These are phyloP conservation scores for Russula griseocarnosa DNA, from an alignment of 768 basidiomycete species.

Conservation along the genomic window DNA sequence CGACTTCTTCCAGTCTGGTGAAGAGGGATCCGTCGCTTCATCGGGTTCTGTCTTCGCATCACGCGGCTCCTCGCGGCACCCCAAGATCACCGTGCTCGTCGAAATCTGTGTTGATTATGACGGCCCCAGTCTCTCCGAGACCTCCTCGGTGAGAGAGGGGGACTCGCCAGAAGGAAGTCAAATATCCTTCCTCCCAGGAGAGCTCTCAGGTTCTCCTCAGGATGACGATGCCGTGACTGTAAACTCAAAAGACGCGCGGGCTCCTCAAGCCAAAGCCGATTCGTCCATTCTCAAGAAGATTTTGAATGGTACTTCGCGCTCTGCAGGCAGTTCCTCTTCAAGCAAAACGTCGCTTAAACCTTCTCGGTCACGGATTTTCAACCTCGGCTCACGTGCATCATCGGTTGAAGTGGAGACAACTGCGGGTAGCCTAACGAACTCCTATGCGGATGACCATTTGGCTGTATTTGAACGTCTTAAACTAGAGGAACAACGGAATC, in stretches of 20 bases:
- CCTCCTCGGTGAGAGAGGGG: slow-evolving; percentile 76
- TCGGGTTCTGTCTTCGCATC: slow-evolving; percentile 69
- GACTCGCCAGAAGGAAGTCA: slow-evolving; percentile 59
- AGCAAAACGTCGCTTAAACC: neutral
- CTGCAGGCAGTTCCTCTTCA: slow-evolving; percentile 1
- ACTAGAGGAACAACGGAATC: slow-evolving; percentile 1
- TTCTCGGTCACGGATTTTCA: slow-evolving; percentile 22
- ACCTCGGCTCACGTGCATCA: slow-evolving; percentile 10
- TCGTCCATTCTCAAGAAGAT: slow-evolving; percentile 35
- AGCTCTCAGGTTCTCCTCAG: slow-evolving; percentile 40
- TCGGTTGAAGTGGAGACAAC: slow-evolving; percentile 3
- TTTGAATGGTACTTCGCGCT: slow-evolving; percentile 10
- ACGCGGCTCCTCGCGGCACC: slow-evolving; percentile 51
- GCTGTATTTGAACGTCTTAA: slow-evolving; percentile 26
- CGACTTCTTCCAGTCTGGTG: slow-evolving; percentile 73
- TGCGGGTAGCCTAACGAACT: neutral
- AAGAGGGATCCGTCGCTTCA: slow-evolving; percentile 68
- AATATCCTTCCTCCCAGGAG: slow-evolving; percentile 48
- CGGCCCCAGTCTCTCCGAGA: slow-evolving; percentile 86
- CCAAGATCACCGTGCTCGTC: slow-evolving; percentile 74
- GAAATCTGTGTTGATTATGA: slow-evolving; percentile 84
- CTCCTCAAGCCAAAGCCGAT: slow-evolving; percentile 21
- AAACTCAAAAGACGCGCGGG: slow-evolving; percentile 59
- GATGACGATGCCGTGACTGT: slow-evolving; percentile 77
- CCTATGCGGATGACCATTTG: slow-evolving; percentile 1